phyloP scores from a whole-genome alignment of 306 rosid genomes.

The Pterocarpus macrocarpus region DNA sequence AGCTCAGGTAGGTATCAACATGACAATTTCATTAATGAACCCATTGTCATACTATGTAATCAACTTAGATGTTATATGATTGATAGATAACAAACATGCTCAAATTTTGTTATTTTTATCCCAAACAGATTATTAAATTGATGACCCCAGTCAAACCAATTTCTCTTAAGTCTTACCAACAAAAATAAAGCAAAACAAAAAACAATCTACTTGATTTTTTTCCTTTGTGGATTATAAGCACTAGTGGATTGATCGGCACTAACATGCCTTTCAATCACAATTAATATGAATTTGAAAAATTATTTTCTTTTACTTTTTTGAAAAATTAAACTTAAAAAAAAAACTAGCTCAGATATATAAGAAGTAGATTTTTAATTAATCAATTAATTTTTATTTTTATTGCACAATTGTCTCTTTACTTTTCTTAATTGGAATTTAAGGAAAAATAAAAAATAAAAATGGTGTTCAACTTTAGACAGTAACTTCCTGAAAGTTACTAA shows the following conservation, averaged over 20 bases:
- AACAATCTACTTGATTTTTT: background rate
- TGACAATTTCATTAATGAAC: constrained; percentile 20
- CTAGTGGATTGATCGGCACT: too few relatives aligned
- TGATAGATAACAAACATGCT: constrained; percentile 28
- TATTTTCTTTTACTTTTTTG: too few relatives aligned
- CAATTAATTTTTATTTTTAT: too few relatives aligned
- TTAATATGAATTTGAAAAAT: too few relatives aligned
- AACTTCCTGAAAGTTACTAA: too few relatives aligned
- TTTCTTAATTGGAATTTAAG: too few relatives aligned
- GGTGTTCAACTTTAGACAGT: too few relatives aligned
- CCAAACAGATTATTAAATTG: constrained; percentile 11
- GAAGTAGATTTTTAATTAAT: too few relatives aligned
- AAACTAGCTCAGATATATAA: too few relatives aligned
- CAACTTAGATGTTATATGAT: constrained; percentile 23
- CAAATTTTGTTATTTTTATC: constrained; percentile 9
- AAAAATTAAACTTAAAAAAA: too few relatives aligned
- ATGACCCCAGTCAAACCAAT: background rate
- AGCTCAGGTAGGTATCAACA: background rate
- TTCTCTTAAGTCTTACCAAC: background rate
- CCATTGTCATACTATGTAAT: constrained; percentile 22
- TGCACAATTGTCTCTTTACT: too few relatives aligned
- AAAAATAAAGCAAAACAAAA: background rate
- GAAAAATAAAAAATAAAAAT: too few relatives aligned
- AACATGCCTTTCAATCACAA: background rate
- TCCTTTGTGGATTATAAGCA: background rate